Percentiles rank a stretch among this genome's conserved stretches.
phyloP scores from a whole-genome alignment of 176 grass and related monocot genomes.

The Stipa capillata region DNA sequence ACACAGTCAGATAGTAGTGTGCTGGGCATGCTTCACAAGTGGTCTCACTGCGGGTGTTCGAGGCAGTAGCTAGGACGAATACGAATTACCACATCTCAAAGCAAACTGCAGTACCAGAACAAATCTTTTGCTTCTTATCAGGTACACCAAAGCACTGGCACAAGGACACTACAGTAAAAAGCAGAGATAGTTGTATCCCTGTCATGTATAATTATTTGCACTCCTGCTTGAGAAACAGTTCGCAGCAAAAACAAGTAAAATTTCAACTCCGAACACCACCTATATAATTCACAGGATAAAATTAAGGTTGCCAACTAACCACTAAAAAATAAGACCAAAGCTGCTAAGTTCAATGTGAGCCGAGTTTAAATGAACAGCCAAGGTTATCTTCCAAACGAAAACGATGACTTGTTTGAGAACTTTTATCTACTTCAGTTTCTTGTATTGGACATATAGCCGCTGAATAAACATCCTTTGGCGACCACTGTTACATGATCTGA shows the following conservation, averaged over 20 bases:
- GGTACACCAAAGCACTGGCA: neutral
- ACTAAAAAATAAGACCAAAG: neutral
- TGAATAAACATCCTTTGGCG: slow-evolving; percentile 5
- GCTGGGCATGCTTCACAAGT: too few relatives aligned
- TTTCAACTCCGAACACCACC: neutral
- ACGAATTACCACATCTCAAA: neutral
- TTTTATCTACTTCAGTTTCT: slow-evolving; percentile 14
- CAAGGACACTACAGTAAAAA: neutral
- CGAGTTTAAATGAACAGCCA: neutral
- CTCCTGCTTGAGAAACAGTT: neutral
- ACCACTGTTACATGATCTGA: slow-evolving; percentile 26
- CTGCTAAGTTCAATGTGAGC: slow-evolving; percentile 12
- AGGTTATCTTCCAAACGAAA: neutral
- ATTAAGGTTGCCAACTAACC: neutral
- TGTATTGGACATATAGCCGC: slow-evolving; percentile 21
- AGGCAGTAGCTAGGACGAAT: too few relatives aligned
- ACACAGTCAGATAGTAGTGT: too few relatives aligned
- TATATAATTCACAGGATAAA: slow-evolving; percentile 29
- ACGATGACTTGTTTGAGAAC: neutral
- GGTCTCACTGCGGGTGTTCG: too few relatives aligned
- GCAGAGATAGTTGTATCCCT: neutral
- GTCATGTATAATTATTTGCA: neutral
- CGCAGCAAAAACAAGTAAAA: neutral
- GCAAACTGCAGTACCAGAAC: neutral
- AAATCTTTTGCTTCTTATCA: neutral